Evolutionary conservation across 2,329 filamentous ascomycete species (phyloP).

Genomic region (Lachnellula occidentalis): DNA sequence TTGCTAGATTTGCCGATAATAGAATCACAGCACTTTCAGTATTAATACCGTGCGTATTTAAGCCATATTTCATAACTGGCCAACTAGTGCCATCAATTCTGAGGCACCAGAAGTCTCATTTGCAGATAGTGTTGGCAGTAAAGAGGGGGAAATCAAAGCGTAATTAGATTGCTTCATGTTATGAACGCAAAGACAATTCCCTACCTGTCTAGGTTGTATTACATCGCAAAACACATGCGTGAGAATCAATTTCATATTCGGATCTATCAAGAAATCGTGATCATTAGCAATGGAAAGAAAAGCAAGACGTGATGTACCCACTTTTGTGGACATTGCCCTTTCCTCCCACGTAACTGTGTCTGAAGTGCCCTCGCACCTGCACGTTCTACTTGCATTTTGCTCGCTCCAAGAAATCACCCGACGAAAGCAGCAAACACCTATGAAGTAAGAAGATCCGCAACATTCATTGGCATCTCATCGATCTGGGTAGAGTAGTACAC

Average conservation of each 20-base stretch:
- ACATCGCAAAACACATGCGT: background rate
- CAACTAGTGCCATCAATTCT: too few relatives aligned
- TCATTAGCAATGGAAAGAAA: background rate
- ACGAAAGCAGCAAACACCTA: background rate
- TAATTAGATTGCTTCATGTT: background rate
- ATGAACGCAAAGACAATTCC: background rate
- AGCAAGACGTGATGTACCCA: conserved; percentile 4
- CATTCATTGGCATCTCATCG: conserved; percentile 79
- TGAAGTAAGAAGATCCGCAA: conserved; percentile 37
- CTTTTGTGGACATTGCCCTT: conserved; percentile 26
- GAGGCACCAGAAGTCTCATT: too few relatives aligned
- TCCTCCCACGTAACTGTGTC: conserved; percentile 25
- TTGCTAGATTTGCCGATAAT: too few relatives aligned
- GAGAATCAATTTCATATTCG: conserved; percentile 1
- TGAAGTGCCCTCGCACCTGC: conserved; percentile 17
- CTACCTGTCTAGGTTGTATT: background rate
- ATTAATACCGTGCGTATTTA: too few relatives aligned
- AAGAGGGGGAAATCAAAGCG: background rate
- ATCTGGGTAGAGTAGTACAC: conserved; percentile 75
- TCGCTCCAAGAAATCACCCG: background rate
- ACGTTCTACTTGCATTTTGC: background rate
- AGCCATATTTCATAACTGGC: too few relatives aligned
- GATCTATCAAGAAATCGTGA: background rate
- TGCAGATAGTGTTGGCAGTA: background rate
- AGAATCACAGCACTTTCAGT: too few relatives aligned